phyloP scores from a whole-genome alignment of 371 early-diverging fungal genomes.

The Batrachochytrium dendrobatidis region DNA sequence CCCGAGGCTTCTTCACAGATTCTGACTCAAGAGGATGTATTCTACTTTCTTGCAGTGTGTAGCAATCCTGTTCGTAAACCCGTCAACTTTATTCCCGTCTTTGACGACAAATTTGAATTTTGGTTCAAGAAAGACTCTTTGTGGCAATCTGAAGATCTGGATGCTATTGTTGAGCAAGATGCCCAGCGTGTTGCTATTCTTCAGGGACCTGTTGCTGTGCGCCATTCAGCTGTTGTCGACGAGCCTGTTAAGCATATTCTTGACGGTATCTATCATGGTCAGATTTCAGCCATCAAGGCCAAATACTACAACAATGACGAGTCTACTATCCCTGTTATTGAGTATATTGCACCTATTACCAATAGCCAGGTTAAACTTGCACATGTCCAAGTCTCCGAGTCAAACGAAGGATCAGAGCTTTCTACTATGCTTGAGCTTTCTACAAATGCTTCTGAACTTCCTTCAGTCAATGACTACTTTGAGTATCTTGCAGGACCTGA shows the following conservation, averaged over 20 bases:
- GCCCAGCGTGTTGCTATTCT: conserved; percentile 87
- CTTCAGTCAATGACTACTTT: conserved; percentile 64
- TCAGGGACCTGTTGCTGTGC: conserved; percentile 90
- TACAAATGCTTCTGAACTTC: conserved; percentile 49
- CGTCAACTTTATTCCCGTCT: conserved; percentile 83
- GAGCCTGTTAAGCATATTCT: conserved; percentile 88
- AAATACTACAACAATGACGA: conserved; percentile 67
- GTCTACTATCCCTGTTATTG: conserved; percentile 66
- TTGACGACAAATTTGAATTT: conserved; percentile 87
- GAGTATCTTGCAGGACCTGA: conserved; percentile 64
- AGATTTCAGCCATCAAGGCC: conserved; percentile 67
- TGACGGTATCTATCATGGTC: conserved; percentile 77
- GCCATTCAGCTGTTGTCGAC: conserved; percentile 67
- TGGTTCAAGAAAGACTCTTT: conserved; percentile 96
- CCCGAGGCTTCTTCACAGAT: conserved; percentile 68
- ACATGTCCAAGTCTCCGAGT: conserved; percentile 25
- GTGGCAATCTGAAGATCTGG: conserved; percentile 91
- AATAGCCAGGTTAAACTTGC: conserved; percentile 13
- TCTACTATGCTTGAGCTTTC: conserved; percentile 51
- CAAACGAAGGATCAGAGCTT: conserved; percentile 25
- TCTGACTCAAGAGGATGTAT: conserved; percentile 85
- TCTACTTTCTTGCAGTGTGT: conserved; percentile 80
- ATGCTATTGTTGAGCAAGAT: conserved; percentile 86
- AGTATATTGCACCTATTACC: conserved; percentile 70
- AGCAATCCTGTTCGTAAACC: conserved; percentile 81